phyloP scores from a whole-genome alignment of 2,329 filamentous ascomycete genomes.

The Fusarium sp. region DNA sequence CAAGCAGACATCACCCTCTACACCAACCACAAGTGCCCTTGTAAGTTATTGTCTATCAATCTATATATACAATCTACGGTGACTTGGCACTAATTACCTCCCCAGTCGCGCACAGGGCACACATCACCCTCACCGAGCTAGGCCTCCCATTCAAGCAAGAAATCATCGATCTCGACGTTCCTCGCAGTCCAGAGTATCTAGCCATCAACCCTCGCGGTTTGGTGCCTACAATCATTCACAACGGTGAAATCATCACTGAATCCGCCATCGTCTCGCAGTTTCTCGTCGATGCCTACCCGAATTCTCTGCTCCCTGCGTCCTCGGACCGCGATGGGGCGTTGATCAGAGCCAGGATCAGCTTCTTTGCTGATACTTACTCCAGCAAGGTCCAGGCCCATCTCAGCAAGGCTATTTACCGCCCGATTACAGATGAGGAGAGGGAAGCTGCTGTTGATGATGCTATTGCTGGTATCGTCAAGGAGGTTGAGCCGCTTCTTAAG shows the following conservation, averaged over 20 bases:
- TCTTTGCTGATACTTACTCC: conserved; percentile 77
- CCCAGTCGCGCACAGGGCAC: conserved; percentile 74
- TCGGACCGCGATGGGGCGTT: conserved; percentile 66
- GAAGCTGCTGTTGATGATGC: conserved; percentile 61
- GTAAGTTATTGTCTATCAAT: conserved; percentile 46
- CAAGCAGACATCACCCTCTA: conserved; percentile 68
- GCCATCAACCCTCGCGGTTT: conserved; percentile 82
- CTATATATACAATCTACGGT: conserved; percentile 1
- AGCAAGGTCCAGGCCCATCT: conserved; percentile 65
- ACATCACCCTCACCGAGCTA: conserved; percentile 76
- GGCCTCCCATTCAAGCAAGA: conserved; percentile 75
- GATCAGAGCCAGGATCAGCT: conserved; percentile 71
- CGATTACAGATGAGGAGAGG: conserved; percentile 62
- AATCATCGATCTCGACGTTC: conserved; percentile 75
- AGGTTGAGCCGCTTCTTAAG: conserved; percentile 76
- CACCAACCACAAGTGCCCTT: conserved; percentile 77
- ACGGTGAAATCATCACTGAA: conserved; percentile 76
- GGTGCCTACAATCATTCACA: conserved; percentile 76
- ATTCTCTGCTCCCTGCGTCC: conserved; percentile 70
- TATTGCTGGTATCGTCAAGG: conserved; percentile 70
- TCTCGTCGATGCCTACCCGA: conserved; percentile 75
- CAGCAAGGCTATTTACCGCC: conserved; percentile 57
- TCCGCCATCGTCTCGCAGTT: conserved; percentile 80
- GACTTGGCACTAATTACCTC: not conserved
- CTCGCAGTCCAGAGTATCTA: conserved; percentile 79